A percentile compares a stretch with the other conserved stretches of the same genome.
Evolutionary conservation across 2,329 filamentous ascomycete genomes (phyloP).

Genomic region (Thielaviopsis euricoi): DNA sequence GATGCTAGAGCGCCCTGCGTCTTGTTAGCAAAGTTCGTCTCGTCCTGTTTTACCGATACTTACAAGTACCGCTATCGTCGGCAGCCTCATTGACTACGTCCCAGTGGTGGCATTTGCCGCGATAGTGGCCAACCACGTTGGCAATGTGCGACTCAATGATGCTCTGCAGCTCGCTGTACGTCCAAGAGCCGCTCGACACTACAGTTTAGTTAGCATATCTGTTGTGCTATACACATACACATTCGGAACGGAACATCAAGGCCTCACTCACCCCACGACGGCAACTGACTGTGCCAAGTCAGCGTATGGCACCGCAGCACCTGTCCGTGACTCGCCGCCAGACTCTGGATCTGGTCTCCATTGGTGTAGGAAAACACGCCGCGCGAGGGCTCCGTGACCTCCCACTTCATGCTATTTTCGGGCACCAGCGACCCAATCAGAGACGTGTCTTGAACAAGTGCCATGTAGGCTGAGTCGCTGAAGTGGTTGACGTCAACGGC

Average conservation of each 20-base stretch:
- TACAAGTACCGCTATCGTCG: slow-evolving; percentile 31
- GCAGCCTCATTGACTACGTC: slow-evolving; percentile 38
- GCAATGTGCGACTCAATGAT: slow-evolving; percentile 37
- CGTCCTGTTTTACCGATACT: slow-evolving; percentile 19
- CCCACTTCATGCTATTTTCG: slow-evolving; percentile 36
- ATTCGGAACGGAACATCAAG: too few species aligned
- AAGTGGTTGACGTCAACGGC: slow-evolving; percentile 32
- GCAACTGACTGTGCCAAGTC: slow-evolving; percentile 28
- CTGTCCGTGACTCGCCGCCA: slow-evolving; percentile 28
- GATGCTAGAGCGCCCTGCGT: slow-evolving; percentile 23
- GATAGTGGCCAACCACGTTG: slow-evolving; percentile 26
- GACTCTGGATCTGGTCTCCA: slow-evolving; percentile 29
- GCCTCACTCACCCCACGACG: slow-evolving; percentile 1
- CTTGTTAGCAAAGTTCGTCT: too few species aligned
- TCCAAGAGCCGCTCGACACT: slow-evolving; percentile 28
- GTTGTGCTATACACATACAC: slow-evolving; percentile 16
- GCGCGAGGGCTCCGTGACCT: slow-evolving; percentile 36
- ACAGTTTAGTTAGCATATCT: slow-evolving; percentile 22
- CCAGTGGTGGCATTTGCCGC: slow-evolving; percentile 32
- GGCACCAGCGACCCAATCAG: slow-evolving; percentile 41
- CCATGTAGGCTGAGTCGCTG: slow-evolving; percentile 32
- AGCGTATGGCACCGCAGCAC: slow-evolving; percentile 46
- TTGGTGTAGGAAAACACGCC: slow-evolving; percentile 37
- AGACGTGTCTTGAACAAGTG: slow-evolving; percentile 29
- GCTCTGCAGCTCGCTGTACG: slow-evolving; percentile 32